Percentiles rank a stretch among this genome's conserved stretches.
phyloP scores from a whole-genome alignment of 2,329 filamentous ascomycete genomes.

The Alternaria novae-zelandiae region DNA sequence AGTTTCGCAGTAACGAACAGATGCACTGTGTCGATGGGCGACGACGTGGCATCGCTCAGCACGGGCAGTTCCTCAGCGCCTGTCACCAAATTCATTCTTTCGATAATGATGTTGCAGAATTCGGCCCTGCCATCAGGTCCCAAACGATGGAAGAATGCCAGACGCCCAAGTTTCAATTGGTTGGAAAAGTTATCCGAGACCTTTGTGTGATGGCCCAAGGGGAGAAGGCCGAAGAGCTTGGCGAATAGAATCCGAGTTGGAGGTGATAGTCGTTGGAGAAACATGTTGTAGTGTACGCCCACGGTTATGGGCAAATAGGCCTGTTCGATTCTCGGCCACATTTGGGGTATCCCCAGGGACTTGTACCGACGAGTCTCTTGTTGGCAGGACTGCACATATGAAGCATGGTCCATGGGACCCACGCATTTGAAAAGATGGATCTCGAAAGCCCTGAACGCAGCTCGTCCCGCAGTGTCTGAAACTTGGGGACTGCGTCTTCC shows the following conservation, averaged over 20 bases:
- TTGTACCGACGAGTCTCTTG: background rate
- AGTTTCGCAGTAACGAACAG: background rate
- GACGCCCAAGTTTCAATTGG: too few relatives aligned
- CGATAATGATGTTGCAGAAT: background rate
- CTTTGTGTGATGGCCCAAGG: background rate
- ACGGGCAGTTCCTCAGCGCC: background rate
- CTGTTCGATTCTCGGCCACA: background rate
- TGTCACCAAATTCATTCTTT: background rate
- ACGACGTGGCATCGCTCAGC: background rate
- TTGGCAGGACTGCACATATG: background rate
- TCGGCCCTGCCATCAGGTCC: background rate
- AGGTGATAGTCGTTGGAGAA: background rate
- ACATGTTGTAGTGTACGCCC: background rate
- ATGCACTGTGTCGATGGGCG: background rate
- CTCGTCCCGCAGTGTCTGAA: background rate
- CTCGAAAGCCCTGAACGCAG: background rate
- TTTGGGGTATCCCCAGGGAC: background rate
- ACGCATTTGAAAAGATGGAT: background rate
- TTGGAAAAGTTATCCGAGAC: too few relatives aligned
- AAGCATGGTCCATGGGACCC: background rate
- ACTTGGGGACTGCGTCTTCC: background rate
- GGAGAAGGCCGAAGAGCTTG: background rate
- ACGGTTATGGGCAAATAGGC: background rate
- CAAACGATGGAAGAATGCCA: background rate
- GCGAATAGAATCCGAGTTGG: background rate